phyloP scores from a whole-genome alignment of 345 rosid genomes.

The Gossypium turneri region DNA sequence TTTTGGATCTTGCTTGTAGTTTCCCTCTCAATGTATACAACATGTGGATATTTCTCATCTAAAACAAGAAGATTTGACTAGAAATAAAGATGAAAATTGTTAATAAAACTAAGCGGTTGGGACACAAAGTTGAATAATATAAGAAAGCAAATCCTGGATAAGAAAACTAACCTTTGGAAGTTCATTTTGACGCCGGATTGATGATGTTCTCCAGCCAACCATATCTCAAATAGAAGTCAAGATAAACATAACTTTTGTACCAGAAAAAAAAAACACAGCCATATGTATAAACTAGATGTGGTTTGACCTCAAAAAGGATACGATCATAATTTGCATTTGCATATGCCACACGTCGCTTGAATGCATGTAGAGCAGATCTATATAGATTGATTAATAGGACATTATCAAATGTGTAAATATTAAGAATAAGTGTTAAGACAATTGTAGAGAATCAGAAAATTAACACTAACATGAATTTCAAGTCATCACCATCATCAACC shows the following conservation, averaged over 20 bases:
- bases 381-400: constrained; percentile 25
- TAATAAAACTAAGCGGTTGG: background rate
- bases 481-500: constrained; percentile 64
- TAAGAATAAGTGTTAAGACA: background rate
- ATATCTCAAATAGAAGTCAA: constrained; percentile 55
- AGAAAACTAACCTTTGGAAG: constrained; percentile 60
- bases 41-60: constrained; percentile 79
- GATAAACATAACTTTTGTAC: constrained; percentile 22
- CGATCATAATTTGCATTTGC: constrained; percentile 85
- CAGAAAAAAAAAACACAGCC: constrained; percentile 5
- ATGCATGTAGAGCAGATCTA: constrained; percentile 80
- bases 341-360: constrained; percentile 87
- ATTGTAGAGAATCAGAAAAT: background rate
- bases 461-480: constrained; percentile 68
- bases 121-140: background rate
- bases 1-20: constrained; percentile 18
- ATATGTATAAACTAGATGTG: constrained; percentile 3
- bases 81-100: constrained; percentile 23
- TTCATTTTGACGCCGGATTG: constrained; percentile 77
- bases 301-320: constrained; percentile 47
- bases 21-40: constrained; percentile 51
- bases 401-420: constrained; percentile 6
- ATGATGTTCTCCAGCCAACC: constrained; percentile 97
- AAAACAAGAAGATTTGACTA: constrained; percentile 63
- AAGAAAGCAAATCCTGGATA: background rate